Evolutionary conservation across 495 filamentous ascomycete genomes (phyloP).

Genomic region (Aspergillus incahuasiensis): DNA sequence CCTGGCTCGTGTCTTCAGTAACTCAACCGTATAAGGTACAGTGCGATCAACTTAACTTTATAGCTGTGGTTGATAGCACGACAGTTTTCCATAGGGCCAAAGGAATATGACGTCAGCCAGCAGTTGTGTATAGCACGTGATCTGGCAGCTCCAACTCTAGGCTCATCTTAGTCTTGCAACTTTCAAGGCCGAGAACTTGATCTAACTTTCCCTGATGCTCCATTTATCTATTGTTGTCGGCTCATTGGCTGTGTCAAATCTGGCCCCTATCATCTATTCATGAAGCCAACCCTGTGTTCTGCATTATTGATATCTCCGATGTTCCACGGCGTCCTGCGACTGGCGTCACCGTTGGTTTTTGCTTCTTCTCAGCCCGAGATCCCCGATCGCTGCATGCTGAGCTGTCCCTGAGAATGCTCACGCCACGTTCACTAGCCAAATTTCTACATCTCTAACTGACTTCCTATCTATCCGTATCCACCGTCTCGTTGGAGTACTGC

Average conservation of each 20-base stretch:
- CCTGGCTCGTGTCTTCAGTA: no score
- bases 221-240: not conserved
- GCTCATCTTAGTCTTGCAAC: not conserved
- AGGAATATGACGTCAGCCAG: not conserved
- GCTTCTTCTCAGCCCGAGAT: constrained; percentile 5
- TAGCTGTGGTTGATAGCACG: no score
- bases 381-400: no score
- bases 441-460: constrained; percentile 5
- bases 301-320: constrained; percentile 12
- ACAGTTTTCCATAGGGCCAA: no score
- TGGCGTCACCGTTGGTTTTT: constrained; percentile 7
- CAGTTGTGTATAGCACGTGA: not conserved
- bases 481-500: not conserved
- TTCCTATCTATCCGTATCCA: not conserved
- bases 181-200: not conserved
- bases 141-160: not conserved
- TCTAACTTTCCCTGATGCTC: not conserved
- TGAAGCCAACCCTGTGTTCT: constrained; percentile 5
- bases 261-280: not conserved
- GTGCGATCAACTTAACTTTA: no score
- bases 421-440: not conserved
- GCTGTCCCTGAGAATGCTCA: constrained; percentile 19
- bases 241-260: not conserved
- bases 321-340: constrained; percentile 18
- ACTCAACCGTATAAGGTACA: no score